These are phyloP conservation scores for Alternaria triticimaculans DNA, from an alignment of 2,329 filamentous ascomycete species.

Conservation along the genomic window DNA sequence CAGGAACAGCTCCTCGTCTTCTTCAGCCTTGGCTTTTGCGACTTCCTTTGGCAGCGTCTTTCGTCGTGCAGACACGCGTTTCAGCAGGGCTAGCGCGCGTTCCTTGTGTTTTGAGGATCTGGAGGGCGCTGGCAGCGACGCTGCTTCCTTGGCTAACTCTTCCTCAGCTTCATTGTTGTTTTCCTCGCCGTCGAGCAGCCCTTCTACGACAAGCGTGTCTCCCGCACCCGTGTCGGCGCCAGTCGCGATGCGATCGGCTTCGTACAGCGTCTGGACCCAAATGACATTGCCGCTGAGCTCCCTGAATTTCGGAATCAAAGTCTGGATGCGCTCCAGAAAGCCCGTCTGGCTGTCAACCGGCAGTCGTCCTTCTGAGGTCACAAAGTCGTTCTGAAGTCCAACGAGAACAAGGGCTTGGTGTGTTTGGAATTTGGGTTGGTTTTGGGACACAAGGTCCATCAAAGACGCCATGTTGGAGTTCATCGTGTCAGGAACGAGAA, in stretches of 20 bases:
- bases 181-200: conserved; percentile 44
- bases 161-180: conserved; percentile 45
- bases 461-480: conserved; percentile 48
- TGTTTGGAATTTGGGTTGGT: conserved; percentile 61
- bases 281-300: conserved; percentile 71
- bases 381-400: conserved; percentile 91
- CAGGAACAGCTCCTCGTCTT: conserved; percentile 57
- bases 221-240: conserved; percentile 57
- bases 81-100: conserved; percentile 47
- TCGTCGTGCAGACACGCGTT: conserved; percentile 44
- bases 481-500: conserved; percentile 11
- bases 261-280: conserved; percentile 82
- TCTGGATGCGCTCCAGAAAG: conserved; percentile 71
- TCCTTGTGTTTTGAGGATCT: conserved; percentile 45
- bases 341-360: conserved; percentile 68
- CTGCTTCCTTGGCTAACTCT: conserved; percentile 25
- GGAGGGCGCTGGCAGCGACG: conserved; percentile 39
- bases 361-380: conserved; percentile 71
- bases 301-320: conserved; percentile 76
- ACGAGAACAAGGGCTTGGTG: conserved; percentile 78
- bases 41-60: conserved; percentile 36
- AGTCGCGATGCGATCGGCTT: conserved; percentile 64
- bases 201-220: conserved; percentile 52
- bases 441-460: conserved; percentile 53
- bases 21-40: conserved; percentile 38